These are phyloP conservation scores for Kandelia obovata DNA, from an alignment of 345 rosid species.

Conservation along the genomic window DNA sequence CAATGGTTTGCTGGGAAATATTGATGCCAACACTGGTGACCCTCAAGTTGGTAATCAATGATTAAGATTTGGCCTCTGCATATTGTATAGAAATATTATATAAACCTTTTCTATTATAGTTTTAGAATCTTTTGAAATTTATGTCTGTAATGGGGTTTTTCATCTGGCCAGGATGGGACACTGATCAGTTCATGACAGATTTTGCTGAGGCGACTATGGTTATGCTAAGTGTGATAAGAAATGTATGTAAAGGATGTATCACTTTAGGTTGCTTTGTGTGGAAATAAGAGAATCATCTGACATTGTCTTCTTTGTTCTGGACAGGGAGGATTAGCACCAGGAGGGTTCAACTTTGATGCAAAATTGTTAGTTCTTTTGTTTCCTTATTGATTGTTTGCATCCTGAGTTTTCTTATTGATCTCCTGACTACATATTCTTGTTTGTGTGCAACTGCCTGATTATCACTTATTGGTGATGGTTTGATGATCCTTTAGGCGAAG, in stretches of 20 bases:
- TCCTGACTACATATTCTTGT: not conserved
- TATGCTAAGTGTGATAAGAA: slow-evolving; percentile 81
- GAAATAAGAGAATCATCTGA: not conserved
- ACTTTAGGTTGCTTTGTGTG: not conserved
- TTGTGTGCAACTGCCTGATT: not conserved
- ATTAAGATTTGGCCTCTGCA: not conserved
- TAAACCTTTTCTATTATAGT: too few relatives aligned
- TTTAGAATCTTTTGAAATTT: not conserved
- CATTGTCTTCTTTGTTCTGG: slow-evolving; percentile 14
- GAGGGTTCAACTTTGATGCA: slow-evolving; percentile 97
- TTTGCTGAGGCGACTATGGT: slow-evolving; percentile 83
- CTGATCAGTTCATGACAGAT: slow-evolving; percentile 90
- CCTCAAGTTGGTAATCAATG: slow-evolving; percentile 66
- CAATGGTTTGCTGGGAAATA: slow-evolving; percentile 78
- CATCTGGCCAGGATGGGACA: slow-evolving; percentile 74
- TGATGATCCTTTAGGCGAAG: slow-evolving; percentile 53
- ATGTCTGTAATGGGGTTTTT: slow-evolving; percentile 1
- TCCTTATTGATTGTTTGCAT: not conserved
- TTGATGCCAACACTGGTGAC: slow-evolving; percentile 94
- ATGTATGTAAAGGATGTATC: slow-evolving; percentile 38
- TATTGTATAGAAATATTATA: not conserved
- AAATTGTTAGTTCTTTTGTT: slow-evolving; percentile 54
- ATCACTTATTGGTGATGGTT: not conserved
- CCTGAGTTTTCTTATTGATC: not conserved
- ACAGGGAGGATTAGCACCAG: slow-evolving; percentile 92